Percentiles rank a stretch among this genome's conserved stretches.
Conservation (phyloP, 1,139 yeast species). For the Pichia sp. region DNA sequence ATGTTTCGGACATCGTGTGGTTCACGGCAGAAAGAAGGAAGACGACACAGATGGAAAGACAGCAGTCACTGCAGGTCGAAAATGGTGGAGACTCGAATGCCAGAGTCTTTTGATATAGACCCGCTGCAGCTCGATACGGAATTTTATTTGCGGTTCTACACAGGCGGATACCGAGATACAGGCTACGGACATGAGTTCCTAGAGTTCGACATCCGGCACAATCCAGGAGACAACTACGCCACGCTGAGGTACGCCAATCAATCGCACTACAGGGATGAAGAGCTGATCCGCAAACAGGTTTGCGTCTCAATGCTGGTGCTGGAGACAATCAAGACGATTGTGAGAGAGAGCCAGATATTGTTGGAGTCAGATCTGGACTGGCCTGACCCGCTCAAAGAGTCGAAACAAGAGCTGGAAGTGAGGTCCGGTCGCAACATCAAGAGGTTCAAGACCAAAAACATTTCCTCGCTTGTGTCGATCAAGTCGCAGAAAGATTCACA, state of each 20-base stretch:
- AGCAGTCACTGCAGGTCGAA: background rate
- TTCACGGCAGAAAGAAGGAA: background rate
- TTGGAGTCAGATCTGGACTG: constrained; percentile 39
- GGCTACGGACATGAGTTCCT: constrained; percentile 44
- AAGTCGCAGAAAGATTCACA: constrained; percentile 40
- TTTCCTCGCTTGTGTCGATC: constrained; percentile 40
- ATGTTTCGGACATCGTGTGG: background rate
- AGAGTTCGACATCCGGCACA: constrained; percentile 40
- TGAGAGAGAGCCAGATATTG: constrained; percentile 39
- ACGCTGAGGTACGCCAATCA: constrained; percentile 42
- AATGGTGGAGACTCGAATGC: background rate
- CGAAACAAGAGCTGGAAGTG: constrained; percentile 43
- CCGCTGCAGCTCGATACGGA: background rate
- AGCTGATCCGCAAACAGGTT: constrained; percentile 39
- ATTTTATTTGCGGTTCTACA: constrained; percentile 38
- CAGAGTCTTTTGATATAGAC: constrained; percentile 11
- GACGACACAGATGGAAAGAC: background rate
- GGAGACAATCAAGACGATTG: constrained; percentile 34
- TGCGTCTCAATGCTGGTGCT: constrained; percentile 36
- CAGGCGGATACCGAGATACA: constrained; percentile 31
- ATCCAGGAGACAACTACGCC: constrained; percentile 32
- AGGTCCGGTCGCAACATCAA: constrained; percentile 37
- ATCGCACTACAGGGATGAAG: constrained; percentile 43
- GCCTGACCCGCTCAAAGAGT: constrained; percentile 41
- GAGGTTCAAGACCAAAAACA: constrained; percentile 37